Evolutionary conservation across 2,329 filamentous ascomycete species (phyloP), one percentile per base, ranked within the genome.

Genomic region (Ceratocystis destructans): DNA sequence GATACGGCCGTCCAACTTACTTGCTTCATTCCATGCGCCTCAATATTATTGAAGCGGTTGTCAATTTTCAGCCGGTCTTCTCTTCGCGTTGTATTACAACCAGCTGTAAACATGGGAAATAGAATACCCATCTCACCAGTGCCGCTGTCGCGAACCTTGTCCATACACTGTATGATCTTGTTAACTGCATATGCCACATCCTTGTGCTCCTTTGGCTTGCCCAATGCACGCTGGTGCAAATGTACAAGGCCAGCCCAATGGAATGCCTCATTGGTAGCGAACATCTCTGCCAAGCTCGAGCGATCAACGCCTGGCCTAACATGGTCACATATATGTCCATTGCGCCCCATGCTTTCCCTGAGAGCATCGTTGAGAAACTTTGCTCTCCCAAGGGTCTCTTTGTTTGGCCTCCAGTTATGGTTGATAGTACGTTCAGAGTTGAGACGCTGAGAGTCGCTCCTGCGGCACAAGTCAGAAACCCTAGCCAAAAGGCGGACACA

Each of bases 41-140:
- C 88, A 1, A 90, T 82, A 20, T 80, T 80, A 72, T 79, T 78
- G 72, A 94, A 79, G 61, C 89, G 79, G 70, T 84, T 81, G 71
- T 89, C 76, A 46, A 93, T 83, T 71, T 83, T 79, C 28, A 76
- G 76, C 62, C 85, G 79, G 70, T 87, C 82, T 2, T 74, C 75
- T 44, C 77, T 71, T 62, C 85, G 81, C 66, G 77, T 76, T 0
- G 85, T 84, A 73, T 94, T 88, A 70, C 88, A 92, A 0, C 89
- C 90, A 0, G 89, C 89, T 0, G 88, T 89, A 74, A 94, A 94
- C 76, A 94, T 85, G 0, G 90, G 89, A 70, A 94, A 92, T 48
- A 94, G 74, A 20, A 89, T 76, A 71, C 88, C 90, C 7, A 84
- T 85, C 74, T 93, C 89, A 0, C 88, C 88, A 17, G 84, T 85